Evolutionary conservation across 306 rosid species (phyloP).

Genomic region (Vachellia collinsii): DNA sequence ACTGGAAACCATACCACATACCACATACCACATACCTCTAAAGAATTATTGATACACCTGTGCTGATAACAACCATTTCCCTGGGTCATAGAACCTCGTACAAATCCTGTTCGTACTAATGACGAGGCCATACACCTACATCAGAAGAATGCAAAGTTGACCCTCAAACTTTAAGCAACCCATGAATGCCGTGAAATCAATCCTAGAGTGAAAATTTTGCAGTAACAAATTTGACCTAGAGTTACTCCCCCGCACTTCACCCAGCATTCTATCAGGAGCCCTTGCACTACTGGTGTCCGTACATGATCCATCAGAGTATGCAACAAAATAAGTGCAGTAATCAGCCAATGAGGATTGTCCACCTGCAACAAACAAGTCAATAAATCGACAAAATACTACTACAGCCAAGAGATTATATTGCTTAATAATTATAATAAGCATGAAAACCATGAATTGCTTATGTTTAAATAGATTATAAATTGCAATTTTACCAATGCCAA

Average conservation of each 20-base stretch:
- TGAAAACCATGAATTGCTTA: not conserved
- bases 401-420: conserved; percentile 16
- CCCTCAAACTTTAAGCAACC: conserved; percentile 17
- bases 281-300: conserved; percentile 94
- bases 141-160: conserved; percentile 39
- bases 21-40: conserved; percentile 89
- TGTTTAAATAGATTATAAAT: conserved; percentile 14
- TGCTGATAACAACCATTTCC: conserved; percentile 99
- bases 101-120: conserved; percentile 91
- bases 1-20: conserved; percentile 53
- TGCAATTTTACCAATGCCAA: not conserved
- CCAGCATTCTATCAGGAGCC: conserved; percentile 98
- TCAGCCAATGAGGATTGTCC: conserved; percentile 98
- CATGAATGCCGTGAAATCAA: conserved; percentile 12
- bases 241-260: conserved; percentile 93
- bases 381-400: conserved; percentile 25
- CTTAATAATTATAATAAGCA: not conserved
- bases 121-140: conserved; percentile 97
- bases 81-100: conserved; percentile 87
- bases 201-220: conserved; percentile 6
- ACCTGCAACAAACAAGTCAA: conserved; percentile 57
- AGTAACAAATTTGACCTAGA: conserved; percentile 67
- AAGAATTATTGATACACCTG: conserved; percentile 72
- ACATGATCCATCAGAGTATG: conserved; percentile 98
- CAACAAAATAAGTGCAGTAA: conserved; percentile 96